Evolutionary conservation across 2,329 filamentous ascomycete genomes (phyloP), one percentile per base, ranked within the genome.

Genomic region (Aspergillus melleus): DNA sequence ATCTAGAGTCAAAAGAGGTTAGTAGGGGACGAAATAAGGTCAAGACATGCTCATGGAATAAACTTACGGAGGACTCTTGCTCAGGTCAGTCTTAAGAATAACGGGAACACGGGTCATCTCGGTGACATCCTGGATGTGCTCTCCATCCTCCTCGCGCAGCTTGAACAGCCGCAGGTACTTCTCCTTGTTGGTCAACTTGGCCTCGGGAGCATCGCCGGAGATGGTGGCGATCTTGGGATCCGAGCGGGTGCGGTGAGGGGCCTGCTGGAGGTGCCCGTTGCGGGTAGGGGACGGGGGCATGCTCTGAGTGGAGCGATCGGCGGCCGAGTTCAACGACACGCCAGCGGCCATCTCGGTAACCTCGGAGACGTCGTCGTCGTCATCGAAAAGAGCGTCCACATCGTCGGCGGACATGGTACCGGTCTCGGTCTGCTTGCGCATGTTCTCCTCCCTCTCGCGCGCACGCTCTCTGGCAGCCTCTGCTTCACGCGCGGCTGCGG

Each of bases 31-130:
- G 30, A 32, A 8, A 55, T 42, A 47, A 16, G 16, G 16, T n/a
- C 14, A n/a, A 42, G 14, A n/a, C 36, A 60, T 1, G 30, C n/a
- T 3, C 16, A 39, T 12, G 60, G 24, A 46, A 22, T 0, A 2
- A 52, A 47, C 95, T 88, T 90, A 99, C 93, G 95, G 95, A 80
- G 95, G 95, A 81, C 94, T 98, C 90, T 99, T 99, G 80, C 85
- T 91, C 72, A 99, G 86, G 80, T 99, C 95, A 66, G 95, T 98
- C 88, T 96, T 98, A 72, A 99, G 81, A 75, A 99, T 96, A 67
- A 99, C 90, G n/a, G 95, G 95, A 62, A 99, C 90, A 68, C 94
- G 86, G 49, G 92, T 94, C 93, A 99, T 97, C 83, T 99, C 95
- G 59, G 89, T 93, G 66, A 99, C 92, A 77, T 99, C 95, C 80